Percentiles rank a stretch among this genome's conserved stretches.
Evolutionary conservation across 2,329 filamentous ascomycete genomes (phyloP).

Genomic region (Apiospora aurea): DNA sequence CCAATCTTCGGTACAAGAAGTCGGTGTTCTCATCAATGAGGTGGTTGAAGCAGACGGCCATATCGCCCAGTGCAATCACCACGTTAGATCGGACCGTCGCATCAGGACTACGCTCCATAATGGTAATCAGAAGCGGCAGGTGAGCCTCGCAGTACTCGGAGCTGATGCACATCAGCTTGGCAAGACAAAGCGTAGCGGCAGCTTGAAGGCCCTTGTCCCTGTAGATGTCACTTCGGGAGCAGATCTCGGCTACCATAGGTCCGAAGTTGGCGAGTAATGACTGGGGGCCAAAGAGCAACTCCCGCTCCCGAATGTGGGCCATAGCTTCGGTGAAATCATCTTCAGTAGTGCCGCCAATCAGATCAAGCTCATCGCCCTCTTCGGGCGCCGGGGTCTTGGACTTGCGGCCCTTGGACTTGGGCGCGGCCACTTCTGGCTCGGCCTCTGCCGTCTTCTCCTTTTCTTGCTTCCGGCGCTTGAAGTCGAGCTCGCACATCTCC

Average conservation of each 20-base stretch:
- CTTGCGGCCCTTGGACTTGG: constrained; percentile 38
- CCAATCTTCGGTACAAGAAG: constrained; percentile 92
- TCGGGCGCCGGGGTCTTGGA: constrained; percentile 52
- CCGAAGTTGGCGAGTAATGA: constrained; percentile 92
- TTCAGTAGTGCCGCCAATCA: constrained; percentile 95
- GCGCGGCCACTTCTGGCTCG: constrained; percentile 44
- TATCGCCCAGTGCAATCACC: constrained; percentile 95
- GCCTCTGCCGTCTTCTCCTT: constrained; percentile 72
- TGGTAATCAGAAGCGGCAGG: constrained; percentile 92
- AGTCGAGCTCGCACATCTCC: constrained; percentile 96
- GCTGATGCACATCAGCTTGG: constrained; percentile 98
- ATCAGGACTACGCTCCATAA: constrained; percentile 93
- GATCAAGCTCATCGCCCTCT: constrained; percentile 88
- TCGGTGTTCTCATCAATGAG: constrained; percentile 99
- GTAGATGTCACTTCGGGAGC: constrained; percentile 92
- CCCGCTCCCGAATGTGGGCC: constrained; percentile 82
- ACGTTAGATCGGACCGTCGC: constrained; percentile 94
- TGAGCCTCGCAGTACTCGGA: constrained; percentile 96
- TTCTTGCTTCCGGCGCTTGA: constrained; percentile 93
- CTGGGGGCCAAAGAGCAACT: constrained; percentile 78
- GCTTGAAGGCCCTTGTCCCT: constrained; percentile 89
- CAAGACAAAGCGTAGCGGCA: constrained; percentile 90
- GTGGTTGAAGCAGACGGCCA: constrained; percentile 99
- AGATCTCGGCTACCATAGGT: constrained; percentile 90
- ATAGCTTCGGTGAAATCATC: constrained; percentile 92